Base-by-base conservation (phyloP, 1,139 yeast species). In the Zygosaccharomyces pseudobailii region DNA sequence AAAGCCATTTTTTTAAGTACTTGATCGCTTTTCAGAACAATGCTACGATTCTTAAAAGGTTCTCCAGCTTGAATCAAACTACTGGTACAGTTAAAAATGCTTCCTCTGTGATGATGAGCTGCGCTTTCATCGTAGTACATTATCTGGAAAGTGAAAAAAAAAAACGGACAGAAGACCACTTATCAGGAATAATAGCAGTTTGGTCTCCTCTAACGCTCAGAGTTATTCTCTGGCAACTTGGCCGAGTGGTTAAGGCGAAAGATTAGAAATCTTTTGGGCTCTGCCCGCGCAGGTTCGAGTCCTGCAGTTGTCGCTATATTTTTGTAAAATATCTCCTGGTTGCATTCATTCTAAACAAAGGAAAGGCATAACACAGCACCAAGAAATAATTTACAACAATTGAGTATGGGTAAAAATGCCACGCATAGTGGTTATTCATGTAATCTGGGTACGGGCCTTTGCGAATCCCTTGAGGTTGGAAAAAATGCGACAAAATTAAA, bases 181-280 rank as follows among this genome's bases (percentile, higher is more conserved):
- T 4, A 9, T 9, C 2, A 7, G 6, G n/a, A 6, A 6, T 3
- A 27, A 27, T 27, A 9, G 4, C n/a, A 27, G 30, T 1, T 5
- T 6, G 4, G 4, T 6, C 2, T 5, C n/a, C n/a, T 27, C 8
- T 5, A 3, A 30, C 5, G 2, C 17, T 2, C 17, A 13, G 17
- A 13, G 17, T 13, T 13, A 13, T n/a, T n/a, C n/a, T n/a, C 17
- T 2, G 73, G 73, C 74, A 70, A 68, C 71, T 69, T 72, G 75
- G 75, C 76, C 76, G 76, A 71, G 76, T 70, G 76, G 76, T 72
- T 71, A 72, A 71, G 76, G 76, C 75, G 76, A 70, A 71, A 71
- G 76, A 72, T 72, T 72, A 71, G 76, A 71, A 72, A 71, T 71
- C 75, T 71, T 71, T 71, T 71, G 75, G 75, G 74, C 67, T 64